Percentiles rank a stretch among this genome's conserved stretches.
Conservation (phyloP, 371 early-diverging fungal species). For the Mortierella sp. region DNA sequence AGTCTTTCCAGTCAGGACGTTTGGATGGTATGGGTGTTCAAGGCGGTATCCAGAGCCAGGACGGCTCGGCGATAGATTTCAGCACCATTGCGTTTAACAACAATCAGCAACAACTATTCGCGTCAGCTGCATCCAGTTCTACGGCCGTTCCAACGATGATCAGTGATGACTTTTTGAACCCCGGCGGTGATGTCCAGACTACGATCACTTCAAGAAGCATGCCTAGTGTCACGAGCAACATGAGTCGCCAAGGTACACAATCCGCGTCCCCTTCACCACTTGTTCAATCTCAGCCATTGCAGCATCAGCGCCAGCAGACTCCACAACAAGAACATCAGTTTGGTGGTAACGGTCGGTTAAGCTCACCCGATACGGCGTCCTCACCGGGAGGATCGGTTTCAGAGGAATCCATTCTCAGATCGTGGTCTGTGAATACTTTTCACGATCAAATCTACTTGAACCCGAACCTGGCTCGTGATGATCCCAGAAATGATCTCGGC, state of each 20-base stretch:
- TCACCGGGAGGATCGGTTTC: slow-evolving; percentile 27
- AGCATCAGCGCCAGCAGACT: slow-evolving; percentile 20
- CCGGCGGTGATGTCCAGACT: background rate
- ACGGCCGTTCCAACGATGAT: too few species aligned
- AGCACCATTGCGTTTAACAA: slow-evolving; percentile 8
- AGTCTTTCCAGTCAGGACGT: background rate
- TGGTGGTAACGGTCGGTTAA: too few species aligned
- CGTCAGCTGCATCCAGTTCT: slow-evolving; percentile 3
- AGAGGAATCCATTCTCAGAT: slow-evolving; percentile 29
- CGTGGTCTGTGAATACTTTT: slow-evolving; percentile 31
- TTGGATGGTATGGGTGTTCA: background rate
- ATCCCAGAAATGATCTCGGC: slow-evolving; percentile 34
- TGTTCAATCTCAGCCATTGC: slow-evolving; percentile 3
- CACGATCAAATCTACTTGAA: slow-evolving; percentile 33
- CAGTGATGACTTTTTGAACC: slow-evolving; percentile 9
- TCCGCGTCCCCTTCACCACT: slow-evolving; percentile 2
- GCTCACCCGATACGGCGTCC: slow-evolving; percentile 12
- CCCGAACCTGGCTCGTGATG: slow-evolving; percentile 28
- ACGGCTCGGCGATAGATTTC: slow-evolving; percentile 5
- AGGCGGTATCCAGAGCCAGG: slow-evolving; percentile 1
- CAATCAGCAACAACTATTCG: slow-evolving; percentile 16
- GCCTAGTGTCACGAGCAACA: background rate
- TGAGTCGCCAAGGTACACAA: background rate
- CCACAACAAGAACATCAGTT: slow-evolving; percentile 10
- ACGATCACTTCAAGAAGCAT: slow-evolving; percentile 11